Evolutionary conservation across 2,329 filamentous ascomycete species (phyloP).

Genomic region (Botrytis hyacinthi): DNA sequence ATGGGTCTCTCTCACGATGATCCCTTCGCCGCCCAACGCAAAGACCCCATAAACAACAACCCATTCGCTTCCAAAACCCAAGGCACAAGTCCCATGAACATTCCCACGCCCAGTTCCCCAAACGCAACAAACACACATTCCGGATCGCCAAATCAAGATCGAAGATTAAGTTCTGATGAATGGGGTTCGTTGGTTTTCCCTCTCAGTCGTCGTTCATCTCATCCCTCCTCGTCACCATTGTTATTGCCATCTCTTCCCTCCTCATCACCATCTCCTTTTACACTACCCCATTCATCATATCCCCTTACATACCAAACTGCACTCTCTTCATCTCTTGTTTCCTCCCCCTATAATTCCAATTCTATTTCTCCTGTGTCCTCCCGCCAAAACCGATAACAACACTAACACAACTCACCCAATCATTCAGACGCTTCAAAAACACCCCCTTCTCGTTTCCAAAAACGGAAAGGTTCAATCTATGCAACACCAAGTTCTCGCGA

Average conservation of each 20-base stretch:
- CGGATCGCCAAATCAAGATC: conserved; percentile 7
- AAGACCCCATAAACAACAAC: neutral
- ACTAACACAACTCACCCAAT: neutral
- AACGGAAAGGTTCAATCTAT: conserved; percentile 67
- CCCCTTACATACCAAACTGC: neutral
- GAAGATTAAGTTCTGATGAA: conserved; percentile 22
- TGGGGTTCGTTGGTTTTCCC: conserved; percentile 19
- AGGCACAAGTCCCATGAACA: conserved; percentile 3
- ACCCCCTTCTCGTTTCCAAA: conserved; percentile 55
- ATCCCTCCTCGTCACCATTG: conserved; percentile 4
- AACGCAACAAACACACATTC: conserved; percentile 6
- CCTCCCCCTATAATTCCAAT: neutral
- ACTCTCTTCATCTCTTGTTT: neutral
- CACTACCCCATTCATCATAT: conserved; percentile 6
- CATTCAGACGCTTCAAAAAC: conserved; percentile 20
- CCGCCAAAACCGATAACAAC: neutral
- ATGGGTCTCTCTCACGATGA: neutral
- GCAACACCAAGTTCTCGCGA: conserved; percentile 64
- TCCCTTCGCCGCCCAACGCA: conserved; percentile 17
- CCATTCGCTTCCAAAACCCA: neutral
- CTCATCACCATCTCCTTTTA: conserved; percentile 13
- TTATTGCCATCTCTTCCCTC: conserved; percentile 7
- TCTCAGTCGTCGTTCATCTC: neutral
- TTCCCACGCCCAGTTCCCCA: neutral
- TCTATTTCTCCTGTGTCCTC: neutral